Evolutionary conservation across 2,329 filamentous ascomycete genomes (phyloP).

Genomic region (Metarhizium robertsii): DNA sequence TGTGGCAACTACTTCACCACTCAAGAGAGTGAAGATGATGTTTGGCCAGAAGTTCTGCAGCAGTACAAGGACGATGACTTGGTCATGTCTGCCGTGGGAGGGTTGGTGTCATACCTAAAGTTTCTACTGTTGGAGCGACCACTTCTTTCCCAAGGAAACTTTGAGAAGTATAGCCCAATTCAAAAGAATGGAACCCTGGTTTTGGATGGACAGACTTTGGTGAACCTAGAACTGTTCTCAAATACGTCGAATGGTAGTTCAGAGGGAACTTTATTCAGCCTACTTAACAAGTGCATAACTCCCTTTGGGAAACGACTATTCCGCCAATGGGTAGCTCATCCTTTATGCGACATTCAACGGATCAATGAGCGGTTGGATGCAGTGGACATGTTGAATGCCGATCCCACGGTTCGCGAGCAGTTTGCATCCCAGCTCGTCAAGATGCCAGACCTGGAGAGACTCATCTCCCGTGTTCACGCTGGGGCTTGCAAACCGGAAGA

Average conservation of each 20-base stretch:
- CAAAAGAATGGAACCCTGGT: conserved; percentile 82
- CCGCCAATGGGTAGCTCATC: conserved; percentile 95
- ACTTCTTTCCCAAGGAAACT: conserved; percentile 81
- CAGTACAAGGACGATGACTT: conserved; percentile 69
- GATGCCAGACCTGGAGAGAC: conserved; percentile 86
- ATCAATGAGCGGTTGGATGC: conserved; percentile 94
- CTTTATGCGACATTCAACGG: conserved; percentile 72
- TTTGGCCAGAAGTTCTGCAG: conserved; percentile 68
- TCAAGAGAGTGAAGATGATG: conserved; percentile 44
- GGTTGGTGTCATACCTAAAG: conserved; percentile 76
- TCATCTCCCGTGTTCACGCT: conserved; percentile 91
- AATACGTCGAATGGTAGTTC: conserved; percentile 81
- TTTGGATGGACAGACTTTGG: conserved; percentile 88
- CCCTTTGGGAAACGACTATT: conserved; percentile 96
- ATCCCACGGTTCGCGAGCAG: conserved; percentile 70
- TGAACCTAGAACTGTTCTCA: conserved; percentile 94
- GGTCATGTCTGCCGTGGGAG: conserved; percentile 85
- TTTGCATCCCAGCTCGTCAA: conserved; percentile 83
- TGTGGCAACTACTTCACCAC: conserved; percentile 69
- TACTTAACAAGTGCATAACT: conserved; percentile 90
- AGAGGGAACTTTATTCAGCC: conserved; percentile 80
- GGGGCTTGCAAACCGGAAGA: conserved; percentile 84
- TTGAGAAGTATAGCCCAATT: conserved; percentile 86
- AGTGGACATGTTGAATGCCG: conserved; percentile 83
- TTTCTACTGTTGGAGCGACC: conserved; percentile 82